phyloP scores from a whole-genome alignment of 2,329 filamentous ascomycete genomes.

The Aspergillus viridinutans region DNA sequence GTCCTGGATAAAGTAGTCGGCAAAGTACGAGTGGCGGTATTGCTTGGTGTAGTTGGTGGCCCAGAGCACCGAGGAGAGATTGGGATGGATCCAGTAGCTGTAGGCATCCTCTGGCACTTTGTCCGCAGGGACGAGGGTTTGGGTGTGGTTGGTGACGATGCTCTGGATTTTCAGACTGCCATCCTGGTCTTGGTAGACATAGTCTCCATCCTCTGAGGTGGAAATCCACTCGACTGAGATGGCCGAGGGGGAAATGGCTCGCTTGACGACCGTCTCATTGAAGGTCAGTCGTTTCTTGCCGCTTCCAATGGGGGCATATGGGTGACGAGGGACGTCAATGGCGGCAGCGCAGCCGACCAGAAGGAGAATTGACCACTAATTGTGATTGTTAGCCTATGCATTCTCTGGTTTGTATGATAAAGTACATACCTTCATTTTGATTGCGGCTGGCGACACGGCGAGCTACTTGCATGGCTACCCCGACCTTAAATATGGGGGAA shows the following conservation, averaged over 20 bases:
- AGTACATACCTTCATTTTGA: conserved; percentile 11
- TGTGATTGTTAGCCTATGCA: neutral
- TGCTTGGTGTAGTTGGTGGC: conserved; percentile 64
- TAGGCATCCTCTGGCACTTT: conserved; percentile 53
- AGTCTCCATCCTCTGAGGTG: conserved; percentile 58
- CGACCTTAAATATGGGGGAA: neutral
- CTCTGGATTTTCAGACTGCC: conserved; percentile 59
- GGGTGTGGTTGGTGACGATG: conserved; percentile 54
- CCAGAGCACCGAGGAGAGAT: conserved; percentile 57
- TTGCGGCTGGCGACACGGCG: neutral
- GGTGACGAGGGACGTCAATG: conserved; percentile 50
- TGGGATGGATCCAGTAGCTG: conserved; percentile 60
- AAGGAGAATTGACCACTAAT: conserved; percentile 6
- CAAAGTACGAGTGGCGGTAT: conserved; percentile 65
- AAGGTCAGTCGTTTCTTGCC: conserved; percentile 56
- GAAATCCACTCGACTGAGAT: conserved; percentile 56
- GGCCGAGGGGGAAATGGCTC: conserved; percentile 45
- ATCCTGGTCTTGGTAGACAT: conserved; percentile 50
- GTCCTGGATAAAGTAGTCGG: conserved; percentile 63
- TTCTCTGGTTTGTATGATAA: neutral
- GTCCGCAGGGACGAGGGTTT: conserved; percentile 56
- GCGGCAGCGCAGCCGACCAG: conserved; percentile 21
- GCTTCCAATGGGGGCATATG: conserved; percentile 53
- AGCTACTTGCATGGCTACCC: neutral
- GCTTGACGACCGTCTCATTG: conserved; percentile 54